phyloP scores from a whole-genome alignment of 805 yeast genomes.

The Nakazawaea ernobii region DNA sequence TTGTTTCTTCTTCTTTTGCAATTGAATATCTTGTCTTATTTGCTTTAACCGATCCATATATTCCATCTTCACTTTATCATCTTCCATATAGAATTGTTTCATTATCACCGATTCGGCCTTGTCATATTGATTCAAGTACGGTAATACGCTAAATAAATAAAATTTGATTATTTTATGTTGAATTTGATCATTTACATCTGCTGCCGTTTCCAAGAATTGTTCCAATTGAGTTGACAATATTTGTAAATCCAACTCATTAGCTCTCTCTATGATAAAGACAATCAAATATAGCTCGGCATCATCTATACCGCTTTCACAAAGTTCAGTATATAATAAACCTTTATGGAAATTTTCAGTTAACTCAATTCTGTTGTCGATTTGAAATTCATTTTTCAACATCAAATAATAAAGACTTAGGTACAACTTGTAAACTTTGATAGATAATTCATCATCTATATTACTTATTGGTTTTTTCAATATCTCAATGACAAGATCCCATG shows the following conservation, averaged over 20 bases:
- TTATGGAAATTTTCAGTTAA: conserved; percentile 13
- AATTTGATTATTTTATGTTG: conserved; percentile 18
- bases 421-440: conserved; percentile 19
- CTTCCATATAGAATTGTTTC: conserved; percentile 1
- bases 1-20: not conserved
- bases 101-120: conserved; percentile 14
- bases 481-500: conserved; percentile 21
- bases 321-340: conserved; percentile 20
- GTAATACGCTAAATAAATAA: conserved; percentile 20
- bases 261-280: conserved; percentile 24
- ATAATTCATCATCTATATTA: conserved; percentile 3
- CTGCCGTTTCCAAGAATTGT: conserved; percentile 13
- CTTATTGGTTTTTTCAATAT: conserved; percentile 15
- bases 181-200: conserved; percentile 7
- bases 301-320: conserved; percentile 9
- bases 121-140: conserved; percentile 15
- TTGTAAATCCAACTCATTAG: conserved; percentile 19
- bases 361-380: not conserved
- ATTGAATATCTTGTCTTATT: not conserved
- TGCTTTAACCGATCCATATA: not conserved
- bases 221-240: conserved; percentile 20
- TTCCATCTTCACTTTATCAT: conserved; percentile 4
- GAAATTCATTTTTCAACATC: conserved; percentile 18
- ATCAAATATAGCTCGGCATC: conserved; percentile 24
- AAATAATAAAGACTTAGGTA: conserved; percentile 24